A percentile compares a stretch with the other conserved stretches of the same genome.
Conservation (phyloP, 2,329 filamentous ascomycete species). For the Sphaerulina populicola region DNA sequence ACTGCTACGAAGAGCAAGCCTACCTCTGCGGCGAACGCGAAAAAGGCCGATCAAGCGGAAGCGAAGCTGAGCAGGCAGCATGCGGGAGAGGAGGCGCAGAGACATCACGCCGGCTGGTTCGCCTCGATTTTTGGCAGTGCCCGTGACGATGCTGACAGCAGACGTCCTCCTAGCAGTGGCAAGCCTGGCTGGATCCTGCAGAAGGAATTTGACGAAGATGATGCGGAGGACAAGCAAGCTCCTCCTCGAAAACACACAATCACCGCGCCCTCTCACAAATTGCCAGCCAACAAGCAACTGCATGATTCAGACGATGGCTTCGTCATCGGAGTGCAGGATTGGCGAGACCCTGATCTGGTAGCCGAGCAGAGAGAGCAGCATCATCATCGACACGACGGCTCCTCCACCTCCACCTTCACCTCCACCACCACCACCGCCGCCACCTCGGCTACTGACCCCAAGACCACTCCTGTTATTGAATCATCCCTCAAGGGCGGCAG, state of each 20-base stretch:
- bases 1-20: constrained; percentile 19
- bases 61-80: constrained; percentile 25
- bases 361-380: constrained; percentile 34
- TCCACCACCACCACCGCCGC: constrained; percentile 18
- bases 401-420: constrained; percentile 19
- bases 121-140: constrained; percentile 34
- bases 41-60: constrained; percentile 11
- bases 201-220: constrained; percentile 58
- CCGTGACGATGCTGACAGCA: constrained; percentile 38
- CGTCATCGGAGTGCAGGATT: constrained; percentile 77
- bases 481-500: constrained; percentile 50
- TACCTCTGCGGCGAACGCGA: constrained; percentile 13
- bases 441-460: constrained; percentile 17
- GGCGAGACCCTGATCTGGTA: constrained; percentile 70
- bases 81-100: constrained; percentile 6
- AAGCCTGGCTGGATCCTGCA: constrained; percentile 65
- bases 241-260: constrained; percentile 31
- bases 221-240: constrained; percentile 34
- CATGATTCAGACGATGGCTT: constrained; percentile 52
- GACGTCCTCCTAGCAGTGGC: constrained; percentile 62
- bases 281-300: constrained; percentile 28
- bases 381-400: constrained; percentile 15
- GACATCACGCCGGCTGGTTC: constrained; percentile 36
- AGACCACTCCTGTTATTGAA: constrained; percentile 22
- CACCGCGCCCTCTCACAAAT: constrained; percentile 28